Base-by-base conservation (phyloP, 805 yeast species). In the Huiozyma naganishii region DNA sequence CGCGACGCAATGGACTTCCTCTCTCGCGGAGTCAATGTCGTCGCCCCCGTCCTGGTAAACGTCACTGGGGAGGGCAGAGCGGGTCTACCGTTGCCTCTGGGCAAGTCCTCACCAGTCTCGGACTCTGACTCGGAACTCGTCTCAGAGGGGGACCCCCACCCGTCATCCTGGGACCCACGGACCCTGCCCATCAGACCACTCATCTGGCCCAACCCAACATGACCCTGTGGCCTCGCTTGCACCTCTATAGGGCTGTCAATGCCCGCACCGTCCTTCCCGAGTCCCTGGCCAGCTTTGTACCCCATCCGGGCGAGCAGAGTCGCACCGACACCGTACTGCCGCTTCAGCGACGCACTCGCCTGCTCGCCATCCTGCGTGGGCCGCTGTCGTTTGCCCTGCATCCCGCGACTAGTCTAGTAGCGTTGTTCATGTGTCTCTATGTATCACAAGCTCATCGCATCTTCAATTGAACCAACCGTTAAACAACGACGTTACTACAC, bases 251-350 rank as follows among this genome's bases (percentile, higher is more conserved):
- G 97, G n/a, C 72, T 76, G 0, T 72, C 71, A 1, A 87, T 86
- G 37, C 98, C 98, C 41, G 72, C 72, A 1, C 79, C 76, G 27
- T 70, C 59, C 5, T 67, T 66, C 2, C 98, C 98, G n/a, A 90
- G 70, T 0, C 97, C 97, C 53, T 74, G 69, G 0, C 98, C 97
- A 36, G 74, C 74, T 6, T 72, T 71, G 62, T 85, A 89, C 0
- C 98, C 98, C 97, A 90, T 89, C 48, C 78, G 74, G 47, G 77
- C 70, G 65, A 90, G 61, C 41, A 90, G 65, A 41, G 72, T 64
- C 3, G 95, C 95, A 33, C 97, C 97, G 34, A 87, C 76, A 6
- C 97, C 97, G 57, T 89, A 88, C 40, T 54, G 33, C 33, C 9
- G 11, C 33, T 9, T 30, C 33, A 30, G 11, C 59, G 4, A 8